Evolutionary conservation across 495 filamentous ascomycete genomes (phyloP), one percentile per base, ranked within the genome.

Genomic region (Corynascus novoguineensis): DNA sequence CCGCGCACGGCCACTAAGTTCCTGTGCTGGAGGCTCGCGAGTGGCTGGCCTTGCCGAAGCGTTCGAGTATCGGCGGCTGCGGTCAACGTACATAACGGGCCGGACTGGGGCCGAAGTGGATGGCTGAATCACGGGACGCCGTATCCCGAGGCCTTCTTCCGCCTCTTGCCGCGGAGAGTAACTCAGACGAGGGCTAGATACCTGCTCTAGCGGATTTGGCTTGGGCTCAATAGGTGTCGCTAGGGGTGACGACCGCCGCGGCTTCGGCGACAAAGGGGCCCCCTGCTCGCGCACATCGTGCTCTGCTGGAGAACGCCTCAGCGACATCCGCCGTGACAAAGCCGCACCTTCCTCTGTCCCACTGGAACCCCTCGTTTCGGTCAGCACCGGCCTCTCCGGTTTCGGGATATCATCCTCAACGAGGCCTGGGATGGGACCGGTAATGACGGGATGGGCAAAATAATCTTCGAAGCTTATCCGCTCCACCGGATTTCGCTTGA

Each of bases 401-500:
- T 67, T 70, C 19, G 84, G 80, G 34, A 80, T 56, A 68, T 95
- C 91, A 59, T 95, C 89, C 22, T 81, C 85, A 12, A 89, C 81
- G 24, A 96, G 74, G 12, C 86, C 89, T 3, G 93, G 93, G 59
- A 97, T 97, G 1, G 84, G 81, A 32, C 82, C 84, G 22, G 79
- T 82, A 50, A 97, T 82, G 32, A 95, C 85, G 50, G 77, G 67
- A 62, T 88, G 81, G 17, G 74, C 73, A 69, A 97, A 97, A 64
- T 96, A 92, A 32, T 86, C 79, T 11, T 86, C 79, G 60, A 96
- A 97, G 40, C 80, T 85, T 72, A 95, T 81, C 37, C 93, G 79
- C 60, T 95, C 89, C 2, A 87, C 81, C 0, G 93, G 91, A 42
- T 84, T 89, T 49, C 88, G 84, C 75, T 92, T 96, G 60, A 98